Percentiles rank a stretch among this genome's conserved stretches.
These are phyloP conservation scores for Salvia sclarea DNA, from an alignment of 305 asterid species.

Conservation along the genomic window DNA sequence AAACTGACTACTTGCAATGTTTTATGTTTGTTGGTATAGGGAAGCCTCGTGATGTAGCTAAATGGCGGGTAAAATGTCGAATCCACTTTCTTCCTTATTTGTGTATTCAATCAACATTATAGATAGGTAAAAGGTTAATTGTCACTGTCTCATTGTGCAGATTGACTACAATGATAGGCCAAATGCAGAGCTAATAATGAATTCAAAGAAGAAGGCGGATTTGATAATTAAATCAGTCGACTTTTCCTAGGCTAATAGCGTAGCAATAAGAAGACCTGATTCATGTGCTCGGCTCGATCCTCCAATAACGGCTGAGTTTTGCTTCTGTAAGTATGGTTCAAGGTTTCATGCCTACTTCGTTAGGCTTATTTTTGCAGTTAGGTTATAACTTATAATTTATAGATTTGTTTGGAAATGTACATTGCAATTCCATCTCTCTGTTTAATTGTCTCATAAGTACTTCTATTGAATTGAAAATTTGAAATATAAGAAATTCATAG, in stretches of 20 bases:
- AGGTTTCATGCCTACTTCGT: background rate
- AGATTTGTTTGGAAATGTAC: background rate
- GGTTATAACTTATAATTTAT: slow-evolving; percentile 3
- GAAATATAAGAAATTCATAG: no score
- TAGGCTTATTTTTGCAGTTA: slow-evolving; percentile 3
- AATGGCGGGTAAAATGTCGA: slow-evolving; percentile 72
- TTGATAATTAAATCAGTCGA: slow-evolving; percentile 79
- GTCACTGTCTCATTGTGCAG: slow-evolving; percentile 46
- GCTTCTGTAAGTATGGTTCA: slow-evolving; percentile 20
- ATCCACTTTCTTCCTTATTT: slow-evolving; percentile 7
- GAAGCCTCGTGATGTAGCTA: slow-evolving; percentile 76
- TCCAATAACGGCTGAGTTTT: slow-evolving; percentile 3
- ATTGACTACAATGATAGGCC: slow-evolving; percentile 86
- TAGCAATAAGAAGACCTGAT: slow-evolving; percentile 3
- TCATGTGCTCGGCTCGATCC: slow-evolving; percentile 1
- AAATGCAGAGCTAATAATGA: slow-evolving; percentile 82
- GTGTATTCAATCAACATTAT: slow-evolving; percentile 2
- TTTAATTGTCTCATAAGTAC: background rate
- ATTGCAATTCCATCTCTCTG: slow-evolving; percentile 1
- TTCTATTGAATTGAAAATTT: no score
- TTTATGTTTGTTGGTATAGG: slow-evolving; percentile 51
- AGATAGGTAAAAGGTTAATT: slow-evolving; percentile 11
- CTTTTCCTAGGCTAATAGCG: slow-evolving; percentile 38
- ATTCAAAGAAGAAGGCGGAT: slow-evolving; percentile 76
- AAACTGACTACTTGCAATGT: slow-evolving; percentile 21